Conservation (phyloP, 257 asterid genomes). For the Datura wrightii region DNA sequence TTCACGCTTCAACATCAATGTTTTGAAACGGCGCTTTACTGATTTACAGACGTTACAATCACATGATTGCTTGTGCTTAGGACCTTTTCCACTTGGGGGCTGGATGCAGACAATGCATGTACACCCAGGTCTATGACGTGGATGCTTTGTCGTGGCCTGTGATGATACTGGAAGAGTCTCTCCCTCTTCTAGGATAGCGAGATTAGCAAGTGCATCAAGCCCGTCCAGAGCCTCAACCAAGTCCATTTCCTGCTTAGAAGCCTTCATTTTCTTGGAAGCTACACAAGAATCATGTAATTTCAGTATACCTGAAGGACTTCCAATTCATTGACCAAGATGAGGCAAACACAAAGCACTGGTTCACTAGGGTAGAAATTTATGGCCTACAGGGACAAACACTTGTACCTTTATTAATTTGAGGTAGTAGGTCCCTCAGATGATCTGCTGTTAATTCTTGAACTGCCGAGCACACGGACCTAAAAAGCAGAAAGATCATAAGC, state of each 20-base stretch:
- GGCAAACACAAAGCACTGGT: background rate
- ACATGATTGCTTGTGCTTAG: conserved; percentile 70
- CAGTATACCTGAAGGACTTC: background rate
- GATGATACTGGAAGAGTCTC: conserved; percentile 52
- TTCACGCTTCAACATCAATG: conserved; percentile 66
- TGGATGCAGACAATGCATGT: conserved; percentile 84
- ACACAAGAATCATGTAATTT: conserved; percentile 38
- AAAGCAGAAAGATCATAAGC: conserved; percentile 29
- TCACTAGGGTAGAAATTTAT: background rate
- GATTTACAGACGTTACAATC: conserved; percentile 69
- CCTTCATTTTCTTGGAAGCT: conserved; percentile 57
- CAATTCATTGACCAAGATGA: background rate
- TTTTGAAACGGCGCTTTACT: conserved; percentile 60
- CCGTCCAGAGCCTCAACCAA: conserved; percentile 59
- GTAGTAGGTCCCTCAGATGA: conserved; percentile 62
- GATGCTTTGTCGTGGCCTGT: conserved; percentile 67
- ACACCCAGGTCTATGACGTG: conserved; percentile 79
- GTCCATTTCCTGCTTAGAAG: conserved; percentile 47
- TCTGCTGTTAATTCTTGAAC: conserved; percentile 67
- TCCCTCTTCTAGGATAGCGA: conserved; percentile 64
- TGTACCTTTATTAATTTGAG: conserved; percentile 54
- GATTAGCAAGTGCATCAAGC: conserved; percentile 72
- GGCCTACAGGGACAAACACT: conserved; percentile 21
- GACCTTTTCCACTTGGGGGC: conserved; percentile 78
- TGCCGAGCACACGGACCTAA: conserved; percentile 77